Evolutionary conservation across 352 stramenopile genomes (phyloP).

Genomic region (Phytophthora tentaculata): DNA sequence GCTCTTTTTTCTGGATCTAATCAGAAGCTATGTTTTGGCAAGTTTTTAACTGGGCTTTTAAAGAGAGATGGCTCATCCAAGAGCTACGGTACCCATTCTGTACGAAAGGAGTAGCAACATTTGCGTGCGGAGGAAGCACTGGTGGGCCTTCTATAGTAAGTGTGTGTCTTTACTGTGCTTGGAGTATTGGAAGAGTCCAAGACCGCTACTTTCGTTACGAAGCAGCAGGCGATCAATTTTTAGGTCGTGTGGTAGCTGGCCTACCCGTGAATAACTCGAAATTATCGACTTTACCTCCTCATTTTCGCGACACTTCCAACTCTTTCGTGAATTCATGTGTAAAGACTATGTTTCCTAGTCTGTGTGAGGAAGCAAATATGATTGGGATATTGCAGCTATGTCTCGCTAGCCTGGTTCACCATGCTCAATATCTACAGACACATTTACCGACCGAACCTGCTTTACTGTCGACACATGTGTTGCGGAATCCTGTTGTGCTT

Average conservation of each 20-base stretch:
- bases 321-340: neutral
- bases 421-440: neutral
- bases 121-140: neutral
- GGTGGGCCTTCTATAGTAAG: conserved; percentile 5
- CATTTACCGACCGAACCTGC: neutral
- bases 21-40: neutral
- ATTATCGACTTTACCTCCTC: conserved; percentile 5
- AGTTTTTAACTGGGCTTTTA: neutral
- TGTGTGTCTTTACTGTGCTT: conserved; percentile 3
- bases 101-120: neutral
- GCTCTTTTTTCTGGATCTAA: too few species aligned
- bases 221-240: too few species aligned
- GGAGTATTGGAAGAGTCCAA: neutral
- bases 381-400: neutral
- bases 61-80: neutral
- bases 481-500: neutral
- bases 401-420: neutral
- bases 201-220: neutral
- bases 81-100: neutral
- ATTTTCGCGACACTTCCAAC: neutral
- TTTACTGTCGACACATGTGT: neutral
- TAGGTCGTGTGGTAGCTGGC: conserved; percentile 8
- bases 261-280: conserved; percentile 7
- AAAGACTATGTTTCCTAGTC: neutral
- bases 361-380: neutral